phyloP scores from a whole-genome alignment of 1,284 basidiomycete species.

The Abortiporus biennis region DNA sequence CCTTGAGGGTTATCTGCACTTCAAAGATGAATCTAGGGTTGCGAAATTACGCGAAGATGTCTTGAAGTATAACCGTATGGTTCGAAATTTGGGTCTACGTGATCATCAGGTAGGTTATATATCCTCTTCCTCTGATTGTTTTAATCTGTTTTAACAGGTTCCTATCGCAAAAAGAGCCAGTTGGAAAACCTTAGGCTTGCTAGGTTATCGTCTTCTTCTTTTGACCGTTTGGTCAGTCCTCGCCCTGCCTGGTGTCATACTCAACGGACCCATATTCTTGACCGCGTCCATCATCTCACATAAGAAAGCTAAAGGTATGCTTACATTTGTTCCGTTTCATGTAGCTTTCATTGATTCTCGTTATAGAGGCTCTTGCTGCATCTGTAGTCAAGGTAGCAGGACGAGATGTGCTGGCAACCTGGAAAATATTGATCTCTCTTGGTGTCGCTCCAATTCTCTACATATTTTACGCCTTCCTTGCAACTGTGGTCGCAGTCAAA shows the following conservation, averaged over 20 bases:
- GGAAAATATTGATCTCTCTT: constrained; percentile 96
- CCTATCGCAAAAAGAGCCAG: constrained; percentile 77
- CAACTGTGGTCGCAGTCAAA: constrained; percentile 72
- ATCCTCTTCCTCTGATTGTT: neutral
- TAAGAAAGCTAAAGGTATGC: constrained; percentile 84
- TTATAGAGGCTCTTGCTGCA: constrained; percentile 88
- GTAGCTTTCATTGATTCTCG: neutral
- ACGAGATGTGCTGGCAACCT: constrained; percentile 93
- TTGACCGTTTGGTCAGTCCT: constrained; percentile 83
- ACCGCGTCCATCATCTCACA: constrained; percentile 86
- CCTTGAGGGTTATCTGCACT: constrained; percentile 89
- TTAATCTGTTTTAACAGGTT: constrained; percentile 40
- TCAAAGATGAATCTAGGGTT: constrained; percentile 91
- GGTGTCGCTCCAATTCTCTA: constrained; percentile 90
- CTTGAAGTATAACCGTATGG: constrained; percentile 88
- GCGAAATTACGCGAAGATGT: constrained; percentile 81
- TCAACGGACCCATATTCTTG: constrained; percentile 95
- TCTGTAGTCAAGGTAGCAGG: constrained; percentile 96
- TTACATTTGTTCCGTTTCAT: too few species aligned
- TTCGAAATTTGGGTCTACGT: constrained; percentile 91
- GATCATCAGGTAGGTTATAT: constrained; percentile 84
- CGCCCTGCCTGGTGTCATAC: constrained; percentile 90
- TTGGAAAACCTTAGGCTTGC: constrained; percentile 85
- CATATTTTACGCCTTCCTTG: constrained; percentile 75
- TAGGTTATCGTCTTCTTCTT: constrained; percentile 81